A percentile compares a stretch with the other conserved stretches of the same genome.
Evolutionary conservation across 192 early-diverging fungal genomes (phyloP).

Genomic region (Ambispora gerdemannii): DNA sequence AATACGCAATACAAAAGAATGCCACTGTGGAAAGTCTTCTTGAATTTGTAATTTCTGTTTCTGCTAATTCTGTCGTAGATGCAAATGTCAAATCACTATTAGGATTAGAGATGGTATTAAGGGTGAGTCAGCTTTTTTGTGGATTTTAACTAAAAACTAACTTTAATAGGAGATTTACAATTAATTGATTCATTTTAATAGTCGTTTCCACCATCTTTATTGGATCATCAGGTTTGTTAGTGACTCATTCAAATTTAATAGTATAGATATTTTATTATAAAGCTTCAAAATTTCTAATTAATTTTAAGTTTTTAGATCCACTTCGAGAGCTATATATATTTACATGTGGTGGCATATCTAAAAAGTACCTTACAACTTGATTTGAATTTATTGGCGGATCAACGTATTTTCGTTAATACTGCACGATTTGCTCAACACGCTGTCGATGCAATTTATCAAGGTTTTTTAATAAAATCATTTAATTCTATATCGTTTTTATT

Average conservation of each 20-base stretch:
- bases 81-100: constrained; percentile 38
- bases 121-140: constrained; percentile 34
- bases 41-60: constrained; percentile 50
- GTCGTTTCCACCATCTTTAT: constrained; percentile 37
- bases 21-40: constrained; percentile 43
- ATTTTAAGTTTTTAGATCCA: constrained; percentile 32
- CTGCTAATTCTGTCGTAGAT: constrained; percentile 50
- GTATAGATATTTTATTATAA: neutral
- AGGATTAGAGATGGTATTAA: constrained; percentile 45
- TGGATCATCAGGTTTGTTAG: constrained; percentile 36
- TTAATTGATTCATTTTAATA: no score
- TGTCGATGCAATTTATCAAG: constrained; percentile 51
- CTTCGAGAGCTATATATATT: constrained; percentile 47
- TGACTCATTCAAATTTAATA: no score
- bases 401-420: constrained; percentile 39
- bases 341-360: constrained; percentile 40
- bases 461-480: constrained; percentile 21
- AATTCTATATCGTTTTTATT: neutral
- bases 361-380: constrained; percentile 47
- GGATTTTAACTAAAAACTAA: no score
- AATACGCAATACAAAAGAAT: constrained; percentile 30
- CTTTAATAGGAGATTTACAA: no score
- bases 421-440: constrained; percentile 43
- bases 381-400: constrained; percentile 36
- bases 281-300: neutral